Evolutionary conservation across 192 early-diverging fungal species (phyloP).

Genomic region (Rhizoclosmatium sp.): DNA sequence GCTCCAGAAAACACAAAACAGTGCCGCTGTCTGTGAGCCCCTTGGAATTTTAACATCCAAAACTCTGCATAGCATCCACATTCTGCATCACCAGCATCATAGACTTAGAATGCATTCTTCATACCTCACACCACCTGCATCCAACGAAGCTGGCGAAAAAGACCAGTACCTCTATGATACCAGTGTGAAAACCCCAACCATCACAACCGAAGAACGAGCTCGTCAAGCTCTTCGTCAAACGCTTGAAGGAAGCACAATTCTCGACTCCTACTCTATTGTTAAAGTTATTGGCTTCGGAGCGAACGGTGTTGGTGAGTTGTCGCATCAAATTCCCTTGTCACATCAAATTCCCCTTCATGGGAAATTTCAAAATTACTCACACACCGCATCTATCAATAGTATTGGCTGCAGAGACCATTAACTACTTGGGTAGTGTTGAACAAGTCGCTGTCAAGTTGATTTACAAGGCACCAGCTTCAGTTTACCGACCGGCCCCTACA

Average conservation of each 20-base stretch:
- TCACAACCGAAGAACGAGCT: constrained; percentile 14
- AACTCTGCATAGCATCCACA: background rate
- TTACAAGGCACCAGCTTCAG: background rate
- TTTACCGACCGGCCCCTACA: background rate
- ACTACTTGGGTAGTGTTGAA: background rate
- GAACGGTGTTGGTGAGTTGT: constrained; percentile 27
- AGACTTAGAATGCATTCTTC: background rate
- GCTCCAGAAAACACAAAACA: no score
- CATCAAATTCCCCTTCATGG: background rate
- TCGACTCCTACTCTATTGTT: constrained; percentile 7
- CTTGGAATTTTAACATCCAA: no score
- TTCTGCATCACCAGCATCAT: background rate
- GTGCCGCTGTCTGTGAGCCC: no score
- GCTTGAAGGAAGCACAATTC: background rate
- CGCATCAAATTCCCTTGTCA: background rate
- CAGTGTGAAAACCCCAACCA: background rate
- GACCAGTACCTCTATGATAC: background rate
- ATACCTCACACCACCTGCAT: background rate
- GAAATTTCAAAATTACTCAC: background rate
- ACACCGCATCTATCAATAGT: background rate
- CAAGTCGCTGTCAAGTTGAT: constrained; percentile 25
- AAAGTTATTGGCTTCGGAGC: constrained; percentile 26
- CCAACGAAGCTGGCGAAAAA: background rate
- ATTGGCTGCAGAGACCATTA: constrained; percentile 8
- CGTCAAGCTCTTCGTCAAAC: constrained; percentile 2